A percentile compares a stretch with the other conserved stretches of the same genome.
Evolutionary conservation across 768 basidiomycete genomes (phyloP).

Genomic region (Leccinum olivaceopallidum): DNA sequence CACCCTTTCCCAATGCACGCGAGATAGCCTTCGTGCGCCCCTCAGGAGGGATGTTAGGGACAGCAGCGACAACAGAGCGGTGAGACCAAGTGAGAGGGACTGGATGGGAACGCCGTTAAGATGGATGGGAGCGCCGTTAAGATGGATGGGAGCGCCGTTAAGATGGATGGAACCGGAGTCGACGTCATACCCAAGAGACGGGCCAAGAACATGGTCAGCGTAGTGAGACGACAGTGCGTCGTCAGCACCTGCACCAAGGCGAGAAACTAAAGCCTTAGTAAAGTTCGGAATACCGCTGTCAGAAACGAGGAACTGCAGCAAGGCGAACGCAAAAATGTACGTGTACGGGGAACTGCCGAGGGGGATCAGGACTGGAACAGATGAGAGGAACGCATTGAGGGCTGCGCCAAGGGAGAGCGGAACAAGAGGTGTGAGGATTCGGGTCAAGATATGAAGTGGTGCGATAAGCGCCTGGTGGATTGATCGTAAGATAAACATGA

Average conservation of each 20-base stretch:
- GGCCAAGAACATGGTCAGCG: conserved; percentile 83
- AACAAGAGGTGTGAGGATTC: conserved; percentile 71
- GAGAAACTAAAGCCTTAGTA: conserved; percentile 75
- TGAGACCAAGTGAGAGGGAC: conserved; percentile 81
- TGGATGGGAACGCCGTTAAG: conserved; percentile 89
- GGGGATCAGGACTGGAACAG: conserved; percentile 21
- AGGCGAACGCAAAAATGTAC: conserved; percentile 67
- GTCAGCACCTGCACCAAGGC: conserved; percentile 89
- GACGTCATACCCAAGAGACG: conserved; percentile 57
- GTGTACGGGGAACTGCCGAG: conserved; percentile 58
- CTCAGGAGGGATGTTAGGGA: conserved; percentile 71
- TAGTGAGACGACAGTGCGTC: conserved; percentile 58
- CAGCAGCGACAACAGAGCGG: conserved; percentile 81
- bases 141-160: too few relatives aligned
- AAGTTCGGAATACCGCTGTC: conserved; percentile 74
- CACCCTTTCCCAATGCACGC: conserved; percentile 24
- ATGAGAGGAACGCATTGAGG: conserved; percentile 22
- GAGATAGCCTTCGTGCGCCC: conserved; percentile 26
- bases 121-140: conserved; percentile 21
- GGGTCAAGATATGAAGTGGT: conserved; percentile 67
- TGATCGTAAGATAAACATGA: conserved; percentile 3
- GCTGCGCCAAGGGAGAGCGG: conserved; percentile 67
- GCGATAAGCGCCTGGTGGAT: conserved; percentile 59
- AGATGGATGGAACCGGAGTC: too few relatives aligned
- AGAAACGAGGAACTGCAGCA: conserved; percentile 72